These are phyloP conservation scores for Trichothecium roseum DNA, from an alignment of 2,329 filamentous ascomycete genomes.

Conservation along the genomic window DNA sequence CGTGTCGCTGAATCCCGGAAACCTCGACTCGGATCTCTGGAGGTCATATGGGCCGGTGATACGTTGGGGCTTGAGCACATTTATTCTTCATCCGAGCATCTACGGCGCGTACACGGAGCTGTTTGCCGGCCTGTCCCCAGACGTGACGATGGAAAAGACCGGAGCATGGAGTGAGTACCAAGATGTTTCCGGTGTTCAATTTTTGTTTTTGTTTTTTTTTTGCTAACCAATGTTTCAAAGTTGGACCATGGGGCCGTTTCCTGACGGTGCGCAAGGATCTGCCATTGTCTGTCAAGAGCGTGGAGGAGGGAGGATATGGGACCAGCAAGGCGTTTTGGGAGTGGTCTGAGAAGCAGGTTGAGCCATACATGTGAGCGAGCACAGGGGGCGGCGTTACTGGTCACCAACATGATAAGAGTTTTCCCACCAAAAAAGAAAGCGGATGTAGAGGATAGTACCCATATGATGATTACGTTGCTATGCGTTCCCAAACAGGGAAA, in stretches of 20 bases:
- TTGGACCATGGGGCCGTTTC: conserved; percentile 24
- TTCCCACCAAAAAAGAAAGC: too few species aligned
- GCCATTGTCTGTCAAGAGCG: conserved; percentile 16
- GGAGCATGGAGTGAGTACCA: conserved; percentile 17
- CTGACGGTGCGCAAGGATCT: conserved; percentile 21
- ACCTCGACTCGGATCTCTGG: conserved; percentile 20
- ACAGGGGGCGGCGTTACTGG: too few species aligned
- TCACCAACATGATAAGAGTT: too few species aligned
- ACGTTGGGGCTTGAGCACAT: conserved; percentile 6
- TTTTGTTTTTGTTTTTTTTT: neutral
- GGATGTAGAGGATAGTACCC: too few species aligned
- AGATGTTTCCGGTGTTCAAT: neutral
- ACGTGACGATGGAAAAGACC: conserved; percentile 27
- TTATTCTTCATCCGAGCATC: conserved; percentile 13
- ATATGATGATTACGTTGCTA: too few species aligned
- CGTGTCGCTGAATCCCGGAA: conserved; percentile 22
- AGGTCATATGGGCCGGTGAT: conserved; percentile 10
- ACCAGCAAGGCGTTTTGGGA: conserved; percentile 26
- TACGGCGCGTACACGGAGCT: conserved; percentile 38
- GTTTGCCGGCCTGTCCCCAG: conserved; percentile 31
- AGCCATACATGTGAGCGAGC: conserved; percentile 8
- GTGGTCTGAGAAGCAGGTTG: conserved; percentile 28
- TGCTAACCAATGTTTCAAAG: conserved; percentile 5
- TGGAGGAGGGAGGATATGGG: conserved; percentile 26
- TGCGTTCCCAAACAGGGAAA: too few species aligned